Evolutionary conservation across 1,284 basidiomycete genomes (phyloP).

Genomic region (Boletus smithii): DNA sequence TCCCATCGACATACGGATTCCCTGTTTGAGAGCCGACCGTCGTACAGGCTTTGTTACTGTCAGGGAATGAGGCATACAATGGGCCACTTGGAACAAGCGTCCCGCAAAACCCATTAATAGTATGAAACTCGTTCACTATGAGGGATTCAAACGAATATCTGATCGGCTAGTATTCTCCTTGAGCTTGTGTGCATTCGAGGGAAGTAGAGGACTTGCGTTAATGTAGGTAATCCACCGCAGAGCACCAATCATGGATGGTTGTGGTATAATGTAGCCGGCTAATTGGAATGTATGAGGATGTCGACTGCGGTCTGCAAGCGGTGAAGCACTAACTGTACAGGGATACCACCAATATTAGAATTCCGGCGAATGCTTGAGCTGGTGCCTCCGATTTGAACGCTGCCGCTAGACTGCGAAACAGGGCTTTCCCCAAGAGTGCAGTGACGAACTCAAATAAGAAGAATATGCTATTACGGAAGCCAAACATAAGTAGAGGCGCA

Average conservation of each 20-base stretch:
- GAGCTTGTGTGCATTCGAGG: not conserved
- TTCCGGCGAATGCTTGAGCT: slow-evolving; percentile 59
- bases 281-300: slow-evolving; percentile 3
- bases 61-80: slow-evolving; percentile 50
- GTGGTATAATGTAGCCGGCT: slow-evolving; percentile 46
- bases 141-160: slow-evolving; percentile 52
- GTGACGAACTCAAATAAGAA: slow-evolving; percentile 50
- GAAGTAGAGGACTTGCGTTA: slow-evolving; percentile 43
- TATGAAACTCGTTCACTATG: slow-evolving; percentile 57
- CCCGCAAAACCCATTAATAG: slow-evolving; percentile 40
- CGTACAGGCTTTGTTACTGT: slow-evolving; percentile 60
- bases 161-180: slow-evolving; percentile 36
- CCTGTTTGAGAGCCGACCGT: slow-evolving; percentile 38
- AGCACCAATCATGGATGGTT: slow-evolving; percentile 59
- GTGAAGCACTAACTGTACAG: slow-evolving; percentile 40
- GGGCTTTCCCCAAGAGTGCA: slow-evolving; percentile 57
- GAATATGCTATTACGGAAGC: slow-evolving; percentile 41
- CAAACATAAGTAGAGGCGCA: slow-evolving; percentile 8
- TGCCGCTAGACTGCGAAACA: slow-evolving; percentile 59
- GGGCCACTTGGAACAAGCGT: slow-evolving; percentile 45
- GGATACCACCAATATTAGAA: slow-evolving; percentile 46
- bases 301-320: not conserved
- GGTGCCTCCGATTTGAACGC: slow-evolving; percentile 50
- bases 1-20: slow-evolving; percentile 16
- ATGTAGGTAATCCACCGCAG: slow-evolving; percentile 64